Percentiles rank a stretch among this genome's conserved stretches.
These are phyloP conservation scores for Saccharomyces hybrid DNA, from an alignment of 1,139 yeast species.

Conservation along the genomic window DNA sequence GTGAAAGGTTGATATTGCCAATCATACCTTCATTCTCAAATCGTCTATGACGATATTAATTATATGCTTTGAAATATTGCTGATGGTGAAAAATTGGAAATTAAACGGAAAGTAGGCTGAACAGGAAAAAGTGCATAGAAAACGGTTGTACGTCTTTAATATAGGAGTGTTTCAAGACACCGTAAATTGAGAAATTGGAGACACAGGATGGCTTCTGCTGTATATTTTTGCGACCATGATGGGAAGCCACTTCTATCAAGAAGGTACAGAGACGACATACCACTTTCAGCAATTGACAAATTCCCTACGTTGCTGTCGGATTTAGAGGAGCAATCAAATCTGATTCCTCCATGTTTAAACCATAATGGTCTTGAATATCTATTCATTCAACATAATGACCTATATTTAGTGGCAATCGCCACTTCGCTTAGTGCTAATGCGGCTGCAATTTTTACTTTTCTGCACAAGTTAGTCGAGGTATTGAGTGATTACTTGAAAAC, in stretches of 20 bases:
- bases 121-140: not conserved
- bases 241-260: slow-evolving; percentile 86
- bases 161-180: not conserved
- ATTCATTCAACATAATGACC: slow-evolving; percentile 76
- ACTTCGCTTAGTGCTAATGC: slow-evolving; percentile 65
- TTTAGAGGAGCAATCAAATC: slow-evolving; percentile 55
- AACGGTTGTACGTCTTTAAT: not conserved
- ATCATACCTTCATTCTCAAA: not conserved
- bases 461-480: slow-evolving; percentile 70
- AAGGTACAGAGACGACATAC: slow-evolving; percentile 92
- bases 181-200: not conserved
- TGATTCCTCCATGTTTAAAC: slow-evolving; percentile 66
- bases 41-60: not conserved
- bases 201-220: slow-evolving; percentile 73
- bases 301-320: slow-evolving; percentile 72
- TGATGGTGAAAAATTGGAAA: not conserved
- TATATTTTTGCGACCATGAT: slow-evolving; percentile 82
- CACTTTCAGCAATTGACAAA: slow-evolving; percentile 69
- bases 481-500: slow-evolving; percentile 80
- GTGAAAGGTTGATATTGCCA: not conserved
- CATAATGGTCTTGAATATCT: slow-evolving; percentile 80
- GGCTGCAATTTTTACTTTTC: slow-evolving; percentile 71
- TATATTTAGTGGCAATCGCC: slow-evolving; percentile 80
- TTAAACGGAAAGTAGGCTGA: not conserved
- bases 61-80: not conserved